Evolutionary conservation across 2,329 filamentous ascomycete species (phyloP), one percentile per base, ranked within the genome.

Genomic region (Piedraia hortae): DNA sequence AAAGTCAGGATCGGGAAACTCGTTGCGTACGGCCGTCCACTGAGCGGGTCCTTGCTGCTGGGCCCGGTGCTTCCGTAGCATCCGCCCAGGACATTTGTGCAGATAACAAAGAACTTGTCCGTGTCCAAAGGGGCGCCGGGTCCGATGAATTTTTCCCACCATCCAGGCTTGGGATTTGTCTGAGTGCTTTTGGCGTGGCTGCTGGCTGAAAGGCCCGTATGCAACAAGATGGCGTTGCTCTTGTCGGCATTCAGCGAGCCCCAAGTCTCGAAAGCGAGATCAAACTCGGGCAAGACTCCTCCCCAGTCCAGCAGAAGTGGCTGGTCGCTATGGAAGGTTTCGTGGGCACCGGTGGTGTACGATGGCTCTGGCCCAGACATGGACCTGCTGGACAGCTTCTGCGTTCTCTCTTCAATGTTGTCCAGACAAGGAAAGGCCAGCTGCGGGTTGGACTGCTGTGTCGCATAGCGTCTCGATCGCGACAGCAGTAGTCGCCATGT

Each of bases 71-170:
- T 90, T 15, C 85, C 85, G 44, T 85, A 93, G 47, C 85, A 97
- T 4, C 85, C 78, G 22, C 85, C 85, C 16, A 97, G 59, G 20
- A 93, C 80, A 42, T 97, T 97, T 6, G 85, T 93, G 50, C 85
- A 97, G 28, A 97, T 75, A 28, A 97, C 52, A 39, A 78, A 75
- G 52, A 88, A 89, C 42, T 77, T 82, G 45, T 82, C 52, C 1
- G 85, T 97, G 44, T 97, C 77, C 6, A 97, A 50, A 6, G 77
- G 72, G 10, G 59, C 59, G 1, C 73, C 77, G 0, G 80, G 72
- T 0, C 85, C 85, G 38, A 97, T 93, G 43, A 97, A 97, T 45
- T 72, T 82, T 48, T 97, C 85, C 85, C 85, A 97, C 85, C 85
- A 97, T 3, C 85, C 85, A 0, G 78, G 71, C 43, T 80, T 72